Evolutionary conservation across 2,329 filamentous ascomycete genomes (phyloP).

Genomic region (Aspergillus sp.): DNA sequence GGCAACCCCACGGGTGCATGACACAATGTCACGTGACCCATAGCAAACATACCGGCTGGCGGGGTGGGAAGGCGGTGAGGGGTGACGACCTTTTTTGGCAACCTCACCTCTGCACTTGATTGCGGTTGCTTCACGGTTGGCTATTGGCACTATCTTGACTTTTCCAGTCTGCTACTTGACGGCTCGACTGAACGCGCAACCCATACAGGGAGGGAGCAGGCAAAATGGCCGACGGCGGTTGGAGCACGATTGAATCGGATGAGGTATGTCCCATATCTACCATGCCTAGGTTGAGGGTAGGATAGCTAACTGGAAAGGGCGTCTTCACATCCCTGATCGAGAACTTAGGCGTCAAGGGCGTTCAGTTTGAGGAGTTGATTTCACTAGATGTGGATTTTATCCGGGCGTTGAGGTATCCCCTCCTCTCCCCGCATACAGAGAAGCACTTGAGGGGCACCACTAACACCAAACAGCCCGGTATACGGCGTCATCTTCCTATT

Average conservation of each 20-base stretch:
- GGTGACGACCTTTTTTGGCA: too few relatives aligned
- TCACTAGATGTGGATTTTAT: conserved; percentile 66
- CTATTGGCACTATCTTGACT: too few relatives aligned
- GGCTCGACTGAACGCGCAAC: not conserved
- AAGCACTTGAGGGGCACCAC: not conserved
- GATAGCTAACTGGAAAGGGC: conserved; percentile 47
- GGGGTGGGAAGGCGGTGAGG: too few relatives aligned
- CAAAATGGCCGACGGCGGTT: conserved; percentile 64
- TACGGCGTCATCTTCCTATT: conserved; percentile 99
- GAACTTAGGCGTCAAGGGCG: conserved; percentile 78
- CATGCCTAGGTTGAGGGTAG: conserved; percentile 7
- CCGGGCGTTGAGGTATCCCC: conserved; percentile 34
- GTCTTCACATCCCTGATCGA: conserved; percentile 97
- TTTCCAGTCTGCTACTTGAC: too few relatives aligned
- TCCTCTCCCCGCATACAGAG: too few relatives aligned
- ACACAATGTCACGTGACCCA: too few relatives aligned
- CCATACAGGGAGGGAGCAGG: not conserved
- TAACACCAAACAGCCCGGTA: conserved; percentile 50
- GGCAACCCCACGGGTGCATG: too few relatives aligned
- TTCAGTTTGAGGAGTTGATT: conserved; percentile 95
- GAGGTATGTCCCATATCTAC: conserved; percentile 51
- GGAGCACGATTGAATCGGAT: conserved; percentile 97
- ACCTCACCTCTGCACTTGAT: too few relatives aligned
- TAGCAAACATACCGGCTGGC: too few relatives aligned
- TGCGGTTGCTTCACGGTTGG: too few relatives aligned